Percentiles rank a stretch among this genome's conserved stretches.
Evolutionary conservation across 805 yeast genomes (phyloP).

Genomic region (Scheffersomyces stipitis): DNA sequence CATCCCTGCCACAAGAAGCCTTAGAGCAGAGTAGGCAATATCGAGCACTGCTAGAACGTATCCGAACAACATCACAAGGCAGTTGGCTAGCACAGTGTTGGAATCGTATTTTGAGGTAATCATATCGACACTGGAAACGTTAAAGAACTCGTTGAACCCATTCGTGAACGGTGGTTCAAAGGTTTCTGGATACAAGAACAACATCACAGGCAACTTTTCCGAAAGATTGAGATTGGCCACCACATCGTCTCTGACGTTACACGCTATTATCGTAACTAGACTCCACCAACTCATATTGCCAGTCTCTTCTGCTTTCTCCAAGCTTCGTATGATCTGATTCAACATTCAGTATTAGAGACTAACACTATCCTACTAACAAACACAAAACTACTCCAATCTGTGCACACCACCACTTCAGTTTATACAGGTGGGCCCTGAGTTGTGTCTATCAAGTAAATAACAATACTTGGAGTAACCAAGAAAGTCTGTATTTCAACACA

Average conservation of each 20-base stretch:
- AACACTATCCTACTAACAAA: not conserved
- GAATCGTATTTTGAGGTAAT: not conserved
- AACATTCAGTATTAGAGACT: not conserved
- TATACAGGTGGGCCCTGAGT: too few species aligned
- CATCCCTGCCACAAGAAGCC: constrained; percentile 13
- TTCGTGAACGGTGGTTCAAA: constrained; percentile 27
- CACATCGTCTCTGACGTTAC: constrained; percentile 5
- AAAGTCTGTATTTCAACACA: too few species aligned
- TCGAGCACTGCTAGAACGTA: constrained; percentile 14
- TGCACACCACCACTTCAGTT: too few species aligned
- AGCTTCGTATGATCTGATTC: not conserved
- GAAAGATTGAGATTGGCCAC: constrained; percentile 1
- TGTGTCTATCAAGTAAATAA: too few species aligned
- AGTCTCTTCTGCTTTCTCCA: not conserved
- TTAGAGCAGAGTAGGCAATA: constrained; percentile 15
- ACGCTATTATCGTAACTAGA: not conserved
- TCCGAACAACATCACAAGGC: constrained; percentile 1
- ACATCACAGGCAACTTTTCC: constrained; percentile 12
- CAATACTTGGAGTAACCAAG: too few species aligned
- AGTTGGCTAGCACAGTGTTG: not conserved
- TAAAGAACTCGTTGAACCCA: constrained; percentile 13
- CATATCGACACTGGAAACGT: constrained; percentile 1
- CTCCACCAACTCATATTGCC: too few species aligned
- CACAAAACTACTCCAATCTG: too few species aligned
- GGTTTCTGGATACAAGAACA: constrained; percentile 20